Percentiles rank a stretch among this genome's conserved stretches.
These are phyloP conservation scores for Oryza meridionalis DNA, from an alignment of 176 grass and related monocot genomes.

Conservation along the genomic window DNA sequence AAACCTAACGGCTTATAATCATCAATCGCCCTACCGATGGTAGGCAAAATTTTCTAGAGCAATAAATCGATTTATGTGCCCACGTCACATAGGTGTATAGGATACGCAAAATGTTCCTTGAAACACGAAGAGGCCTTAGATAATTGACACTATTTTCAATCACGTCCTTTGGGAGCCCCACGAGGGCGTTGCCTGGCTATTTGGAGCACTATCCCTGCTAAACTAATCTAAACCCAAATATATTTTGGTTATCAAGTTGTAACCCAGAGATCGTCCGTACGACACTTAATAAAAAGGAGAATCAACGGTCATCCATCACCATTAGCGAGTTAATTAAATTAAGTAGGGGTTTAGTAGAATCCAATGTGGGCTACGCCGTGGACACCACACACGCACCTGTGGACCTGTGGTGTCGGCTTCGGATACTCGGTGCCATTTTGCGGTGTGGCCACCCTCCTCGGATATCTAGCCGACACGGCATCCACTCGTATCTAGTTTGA, in stretches of 20 bases:
- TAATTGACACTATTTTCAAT: neutral
- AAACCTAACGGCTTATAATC: no score
- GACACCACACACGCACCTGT: neutral
- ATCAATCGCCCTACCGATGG: no score
- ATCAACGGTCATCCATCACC: neutral
- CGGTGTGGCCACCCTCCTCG: no score
- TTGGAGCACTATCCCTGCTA: neutral
- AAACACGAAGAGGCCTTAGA: neutral
- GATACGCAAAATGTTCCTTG: neutral
- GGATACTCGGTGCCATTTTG: neutral
- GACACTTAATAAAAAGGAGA: neutral
- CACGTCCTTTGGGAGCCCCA: neutral
- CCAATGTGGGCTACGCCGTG: neutral
- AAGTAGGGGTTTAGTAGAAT: neutral
- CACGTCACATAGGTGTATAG: neutral
- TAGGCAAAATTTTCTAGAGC: no score
- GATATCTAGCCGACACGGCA: no score
- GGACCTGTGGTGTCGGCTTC: neutral
- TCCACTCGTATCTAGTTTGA: no score
- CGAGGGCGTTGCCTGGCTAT: neutral
- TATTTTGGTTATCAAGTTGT: neutral
- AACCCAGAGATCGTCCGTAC: neutral
- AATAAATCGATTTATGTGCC: neutral
- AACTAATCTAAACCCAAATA: neutral
- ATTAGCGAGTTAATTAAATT: neutral